phyloP scores from a whole-genome alignment of 305 asterid species.

The Plantago lanceolata region DNA sequence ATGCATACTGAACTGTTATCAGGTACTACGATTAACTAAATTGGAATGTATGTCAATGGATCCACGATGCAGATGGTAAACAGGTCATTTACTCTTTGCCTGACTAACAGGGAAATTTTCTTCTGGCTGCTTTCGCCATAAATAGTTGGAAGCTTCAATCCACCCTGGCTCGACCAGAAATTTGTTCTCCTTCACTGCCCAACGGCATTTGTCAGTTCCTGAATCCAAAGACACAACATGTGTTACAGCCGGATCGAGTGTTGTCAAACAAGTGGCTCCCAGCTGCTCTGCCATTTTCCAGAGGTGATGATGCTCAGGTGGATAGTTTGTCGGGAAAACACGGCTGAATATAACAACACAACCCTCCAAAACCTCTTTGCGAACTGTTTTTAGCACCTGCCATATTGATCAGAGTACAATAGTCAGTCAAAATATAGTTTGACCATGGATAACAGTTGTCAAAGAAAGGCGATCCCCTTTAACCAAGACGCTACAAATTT shows the following conservation, averaged over 20 bases:
- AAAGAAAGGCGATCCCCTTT: too few species aligned
- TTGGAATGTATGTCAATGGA: too few species aligned
- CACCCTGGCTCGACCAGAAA: slow-evolving; percentile 58
- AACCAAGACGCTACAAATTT: too few species aligned
- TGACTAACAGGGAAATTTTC: slow-evolving; percentile 49
- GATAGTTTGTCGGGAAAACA: slow-evolving; percentile 49
- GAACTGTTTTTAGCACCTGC: slow-evolving; percentile 54
- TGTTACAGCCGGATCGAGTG: slow-evolving; percentile 44
- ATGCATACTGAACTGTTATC: too few species aligned
- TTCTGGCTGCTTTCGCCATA: slow-evolving; percentile 72
- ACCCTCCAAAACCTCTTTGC: slow-evolving; percentile 44
- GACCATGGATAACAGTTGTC: background rate
- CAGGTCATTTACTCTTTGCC: too few species aligned
- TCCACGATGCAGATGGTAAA: too few species aligned
- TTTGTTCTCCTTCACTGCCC: slow-evolving; percentile 48
- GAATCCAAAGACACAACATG: slow-evolving; percentile 58
- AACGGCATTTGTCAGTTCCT: slow-evolving; percentile 58
- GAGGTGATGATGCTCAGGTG: slow-evolving; percentile 44
- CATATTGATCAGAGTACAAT: background rate
- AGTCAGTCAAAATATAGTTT: background rate
- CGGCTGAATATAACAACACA: slow-evolving; percentile 58
- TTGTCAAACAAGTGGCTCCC: slow-evolving; percentile 57
- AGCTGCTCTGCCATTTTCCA: slow-evolving; percentile 67
- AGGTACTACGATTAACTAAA: too few species aligned
- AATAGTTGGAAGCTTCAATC: slow-evolving; percentile 66